phyloP scores from a whole-genome alignment of 2,329 filamentous ascomycete species.

The Zalaria sp. region DNA sequence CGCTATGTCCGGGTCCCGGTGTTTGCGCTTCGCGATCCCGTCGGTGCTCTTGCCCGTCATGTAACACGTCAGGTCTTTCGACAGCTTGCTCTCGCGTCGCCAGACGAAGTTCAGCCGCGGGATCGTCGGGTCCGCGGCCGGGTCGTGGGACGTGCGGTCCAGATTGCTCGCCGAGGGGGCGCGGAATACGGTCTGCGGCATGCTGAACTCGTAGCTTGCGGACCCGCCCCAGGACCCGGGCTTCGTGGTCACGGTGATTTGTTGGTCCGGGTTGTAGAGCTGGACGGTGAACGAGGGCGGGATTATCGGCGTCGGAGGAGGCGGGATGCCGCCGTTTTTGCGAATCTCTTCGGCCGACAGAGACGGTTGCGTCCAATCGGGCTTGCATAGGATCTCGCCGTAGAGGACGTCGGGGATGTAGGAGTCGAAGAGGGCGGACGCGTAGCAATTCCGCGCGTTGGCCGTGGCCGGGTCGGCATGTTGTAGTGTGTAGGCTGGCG shows the following conservation, averaged over 20 bases:
- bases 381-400: slow-evolving; percentile 71
- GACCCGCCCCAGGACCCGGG: slow-evolving; percentile 67
- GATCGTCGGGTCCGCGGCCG: slow-evolving; percentile 34
- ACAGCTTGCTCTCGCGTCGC: slow-evolving; percentile 76
- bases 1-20: slow-evolving; percentile 87
- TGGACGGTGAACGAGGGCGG: slow-evolving; percentile 72
- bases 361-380: slow-evolving; percentile 72
- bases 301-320: slow-evolving; percentile 55
- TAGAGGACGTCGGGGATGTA: slow-evolving; percentile 70
- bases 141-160: slow-evolving; percentile 56
- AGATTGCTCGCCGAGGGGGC: slow-evolving; percentile 64
- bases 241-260: slow-evolving; percentile 55
- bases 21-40: slow-evolving; percentile 53
- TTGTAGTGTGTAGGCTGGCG: slow-evolving; percentile 66
- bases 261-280: slow-evolving; percentile 88
- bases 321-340: slow-evolving; percentile 48
- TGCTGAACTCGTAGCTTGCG: slow-evolving; percentile 80
- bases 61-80: slow-evolving; percentile 79
- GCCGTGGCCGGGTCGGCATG: slow-evolving; percentile 51
- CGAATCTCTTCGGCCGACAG: slow-evolving; percentile 71
- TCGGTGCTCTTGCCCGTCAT: slow-evolving; percentile 64
- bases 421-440: slow-evolving; percentile 70
- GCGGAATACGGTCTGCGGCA: slow-evolving; percentile 75
- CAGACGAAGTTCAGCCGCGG: slow-evolving; percentile 77
- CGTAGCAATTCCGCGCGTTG: slow-evolving; percentile 72